phyloP scores from a whole-genome alignment of 2,329 filamentous ascomycete genomes.

The Neofusicoccum sp. region DNA sequence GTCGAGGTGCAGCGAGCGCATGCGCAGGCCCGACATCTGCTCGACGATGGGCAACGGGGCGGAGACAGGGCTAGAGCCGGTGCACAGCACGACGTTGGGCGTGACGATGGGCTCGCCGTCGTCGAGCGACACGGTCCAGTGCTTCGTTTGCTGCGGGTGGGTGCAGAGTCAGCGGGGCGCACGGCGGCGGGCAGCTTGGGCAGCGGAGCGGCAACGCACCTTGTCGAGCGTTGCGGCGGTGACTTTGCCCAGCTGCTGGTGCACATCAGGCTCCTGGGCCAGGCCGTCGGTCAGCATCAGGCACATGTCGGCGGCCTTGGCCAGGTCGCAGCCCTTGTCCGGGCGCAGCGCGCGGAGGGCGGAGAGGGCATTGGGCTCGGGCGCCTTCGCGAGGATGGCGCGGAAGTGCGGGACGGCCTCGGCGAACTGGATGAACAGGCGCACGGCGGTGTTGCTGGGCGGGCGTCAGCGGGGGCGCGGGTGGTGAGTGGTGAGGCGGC shows the following conservation, averaged over 20 bases:
- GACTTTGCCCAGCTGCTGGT: slow-evolving; percentile 40
- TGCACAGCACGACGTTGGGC: slow-evolving; percentile 56
- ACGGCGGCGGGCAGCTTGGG: neutral
- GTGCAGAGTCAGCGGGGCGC: neutral
- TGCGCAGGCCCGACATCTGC: slow-evolving; percentile 28
- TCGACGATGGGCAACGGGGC: slow-evolving; percentile 41
- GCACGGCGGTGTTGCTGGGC: slow-evolving; percentile 60
- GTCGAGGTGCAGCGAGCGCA: slow-evolving; percentile 54
- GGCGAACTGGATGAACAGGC: slow-evolving; percentile 58
- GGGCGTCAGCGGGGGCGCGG: slow-evolving; percentile 13
- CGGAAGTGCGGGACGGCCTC: slow-evolving; percentile 54
- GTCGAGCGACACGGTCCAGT: slow-evolving; percentile 39
- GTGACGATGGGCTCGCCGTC: slow-evolving; percentile 35
- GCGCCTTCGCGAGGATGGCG: slow-evolving; percentile 48
- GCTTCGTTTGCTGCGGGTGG: slow-evolving; percentile 29
- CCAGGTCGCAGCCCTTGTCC: slow-evolving; percentile 57
- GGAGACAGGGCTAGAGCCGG: slow-evolving; percentile 53
- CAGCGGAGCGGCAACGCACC: slow-evolving; percentile 16
- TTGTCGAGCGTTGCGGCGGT: slow-evolving; percentile 39
- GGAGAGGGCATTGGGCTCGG: slow-evolving; percentile 55
- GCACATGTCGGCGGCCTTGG: slow-evolving; percentile 58
- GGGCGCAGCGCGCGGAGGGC: slow-evolving; percentile 54
- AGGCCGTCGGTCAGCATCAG: slow-evolving; percentile 50
- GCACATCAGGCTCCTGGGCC: slow-evolving; percentile 39
- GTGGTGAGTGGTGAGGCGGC: neutral